Evolutionary conservation across 805 yeast species (phyloP), one percentile per base, ranked within the genome.

Genomic region (Metschnikowia anglica): DNA sequence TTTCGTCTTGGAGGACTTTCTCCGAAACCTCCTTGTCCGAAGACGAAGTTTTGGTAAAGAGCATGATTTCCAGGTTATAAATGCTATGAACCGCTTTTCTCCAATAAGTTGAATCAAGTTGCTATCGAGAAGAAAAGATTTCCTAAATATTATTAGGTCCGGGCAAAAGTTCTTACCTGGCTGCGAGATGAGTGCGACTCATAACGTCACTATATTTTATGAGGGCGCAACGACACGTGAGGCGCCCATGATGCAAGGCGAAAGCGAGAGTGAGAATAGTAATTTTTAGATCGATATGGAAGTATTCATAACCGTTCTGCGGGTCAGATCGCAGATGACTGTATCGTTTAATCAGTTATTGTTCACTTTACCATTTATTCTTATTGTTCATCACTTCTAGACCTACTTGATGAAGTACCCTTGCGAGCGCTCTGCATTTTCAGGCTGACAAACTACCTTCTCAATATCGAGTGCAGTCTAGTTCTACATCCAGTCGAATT

Each of bases 201-300:
- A 33, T 33, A 20, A 27, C 34, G 34, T 27, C 43, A 34, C 33
- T 25, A 15, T 28, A 27, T 4, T 26, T 19, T n/a, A 21, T 5
- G 37, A 25, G 29, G 39, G 17, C 39, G 44, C 39, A 29, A 39
- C 33, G 23, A 26, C 43, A 43, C 47, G 47, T 43, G 47, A 44
- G 9, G 33, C 32, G 32, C 18, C 20, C 9, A 12, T 11, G 23
- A 30, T 30, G 41, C 35, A 31, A 10, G 24, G 35, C 29, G 36
- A 30, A 21, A 37, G 17, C 41, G 16, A 13, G 15, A 15, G 33
- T 15, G 26, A 23, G n/a, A n/a, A n/a, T n/a, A n/a, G n/a, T n/a
- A n/a, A n/a, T n/a, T n/a, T n/a, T n/a, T n/a, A n/a, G n/a, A n/a
- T n/a, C n/a, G n/a, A n/a, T n/a, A n/a, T n/a, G n/a, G n/a, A n/a